Evolutionary conservation across 495 filamentous ascomycete species (phyloP).

Genomic region (Trichoderma asperelloides): DNA sequence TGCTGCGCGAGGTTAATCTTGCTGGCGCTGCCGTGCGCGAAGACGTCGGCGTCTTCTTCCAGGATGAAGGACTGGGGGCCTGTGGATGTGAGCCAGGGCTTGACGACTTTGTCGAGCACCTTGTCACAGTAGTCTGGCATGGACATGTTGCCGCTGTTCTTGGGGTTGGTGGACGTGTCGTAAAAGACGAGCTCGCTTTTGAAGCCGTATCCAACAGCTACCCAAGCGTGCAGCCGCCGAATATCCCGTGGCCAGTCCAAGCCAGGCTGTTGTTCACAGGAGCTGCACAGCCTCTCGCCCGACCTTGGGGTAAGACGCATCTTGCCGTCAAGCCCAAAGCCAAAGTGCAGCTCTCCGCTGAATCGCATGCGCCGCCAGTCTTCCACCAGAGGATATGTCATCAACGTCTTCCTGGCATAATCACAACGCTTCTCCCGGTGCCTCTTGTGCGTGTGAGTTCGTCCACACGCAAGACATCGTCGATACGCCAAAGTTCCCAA

Average conservation of each 20-base stretch:
- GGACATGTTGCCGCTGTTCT: not conserved
- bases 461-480: constrained; percentile 1
- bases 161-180: constrained; percentile 1
- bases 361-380: constrained; percentile 11
- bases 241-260: not conserved
- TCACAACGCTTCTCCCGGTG: constrained; percentile 7
- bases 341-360: constrained; percentile 11
- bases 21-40: constrained; percentile 11
- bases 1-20: constrained; percentile 10
- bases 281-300: not conserved
- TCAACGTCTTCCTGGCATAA: not conserved
- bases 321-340: constrained; percentile 10
- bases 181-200: constrained; percentile 11
- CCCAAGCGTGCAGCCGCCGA: constrained; percentile 5
- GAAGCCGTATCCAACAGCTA: constrained; percentile 4
- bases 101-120: constrained; percentile 7
- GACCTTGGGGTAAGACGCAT: not conserved
- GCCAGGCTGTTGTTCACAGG: constrained; percentile 1
- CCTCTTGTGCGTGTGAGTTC: constrained; percentile 4
- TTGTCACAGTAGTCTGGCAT: constrained; percentile 9
- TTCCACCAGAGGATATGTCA: not conserved
- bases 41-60: constrained; percentile 5
- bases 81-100: not conserved
- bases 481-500: constrained; percentile 8
- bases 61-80: not conserved